Base-by-base conservation (phyloP, 495 filamentous ascomycete genomes). In the Tuber magnatum region DNA sequence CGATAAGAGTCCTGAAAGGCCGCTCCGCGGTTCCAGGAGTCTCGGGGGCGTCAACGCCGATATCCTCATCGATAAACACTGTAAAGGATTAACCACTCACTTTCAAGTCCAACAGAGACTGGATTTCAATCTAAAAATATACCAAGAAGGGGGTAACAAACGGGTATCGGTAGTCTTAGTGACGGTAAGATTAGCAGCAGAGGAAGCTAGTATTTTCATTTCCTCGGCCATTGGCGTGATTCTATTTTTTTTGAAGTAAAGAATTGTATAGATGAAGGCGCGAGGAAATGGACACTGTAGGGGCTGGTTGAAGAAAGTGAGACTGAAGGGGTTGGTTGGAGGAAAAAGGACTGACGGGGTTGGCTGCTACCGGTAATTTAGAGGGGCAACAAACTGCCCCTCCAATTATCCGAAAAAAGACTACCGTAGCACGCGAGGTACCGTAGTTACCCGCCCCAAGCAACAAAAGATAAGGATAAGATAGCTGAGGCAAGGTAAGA, bases 31-130 rank as follows among this genome's bases (percentile, higher is more conserved):
- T 86, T 73, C 91, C 91, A 75, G 84, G 83, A 42, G 88, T 88
- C 61, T 86, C 79, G 9, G 84, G 73, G 51, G 86, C 86, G 83
- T 93, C 91, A 73, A 84, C 80, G 61, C 91, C 91, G 75, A 86
- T 84, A 77, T 91, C 90, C 83, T 92, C 91, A 84, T 92, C 91
- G 74, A 92, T 87, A 81, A 91, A 90, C 80, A 91, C 76, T 80
- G 40, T 42, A 24, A n/a, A n/a, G 35, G 14, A 22, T 73, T n/a
- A 73, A 46, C n/a, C 40, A 24, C 35, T 39, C 35, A 69, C 43
- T 69, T 44, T 39, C 20, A 22, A 72, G 20, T 35, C n/a, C 20
- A 71, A 28, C 46, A 65, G 41, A 9, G 35, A 22, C 24, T 24
- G 24, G 61, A 48, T 16, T 32, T 20, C 1, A 40, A 71, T 69